Evolutionary conservation across 768 basidiomycete genomes (phyloP).

Genomic region (Lyophyllum atratum): DNA sequence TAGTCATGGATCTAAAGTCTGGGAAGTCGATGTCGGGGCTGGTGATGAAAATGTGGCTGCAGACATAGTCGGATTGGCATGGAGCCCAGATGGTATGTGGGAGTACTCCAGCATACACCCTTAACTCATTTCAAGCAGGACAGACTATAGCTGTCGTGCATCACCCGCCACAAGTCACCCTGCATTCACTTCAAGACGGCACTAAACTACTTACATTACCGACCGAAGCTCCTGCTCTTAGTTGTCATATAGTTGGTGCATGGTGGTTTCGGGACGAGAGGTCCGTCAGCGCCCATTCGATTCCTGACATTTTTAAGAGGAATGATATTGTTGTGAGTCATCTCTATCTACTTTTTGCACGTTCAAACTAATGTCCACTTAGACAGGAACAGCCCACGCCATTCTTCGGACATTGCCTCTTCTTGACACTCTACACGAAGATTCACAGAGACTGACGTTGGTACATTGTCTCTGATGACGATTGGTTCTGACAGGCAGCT

Average conservation of each 20-base stretch:
- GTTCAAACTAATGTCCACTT: slow-evolving; percentile 6
- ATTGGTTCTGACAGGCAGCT: slow-evolving; percentile 15
- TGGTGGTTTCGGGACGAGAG: slow-evolving; percentile 75
- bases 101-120: slow-evolving; percentile 4
- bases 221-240: slow-evolving; percentile 26
- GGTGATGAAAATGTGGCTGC: slow-evolving; percentile 39
- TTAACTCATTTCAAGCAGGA: slow-evolving; percentile 36
- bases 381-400: slow-evolving; percentile 82
- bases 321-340: slow-evolving; percentile 59
- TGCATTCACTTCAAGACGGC: slow-evolving; percentile 84
- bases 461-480: slow-evolving; percentile 22
- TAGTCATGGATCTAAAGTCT: slow-evolving; percentile 75
- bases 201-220: slow-evolving; percentile 50
- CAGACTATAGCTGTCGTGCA: slow-evolving; percentile 74
- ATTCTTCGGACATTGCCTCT: slow-evolving; percentile 69
- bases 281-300: slow-evolving; percentile 36
- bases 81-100: slow-evolving; percentile 79
- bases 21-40: slow-evolving; percentile 73
- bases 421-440: slow-evolving; percentile 69
- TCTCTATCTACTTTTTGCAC: neutral
- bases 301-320: slow-evolving; percentile 79
- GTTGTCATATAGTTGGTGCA: slow-evolving; percentile 44
- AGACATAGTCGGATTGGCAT: slow-evolving; percentile 62
- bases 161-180: slow-evolving; percentile 63
- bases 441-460: slow-evolving; percentile 67